These are phyloP conservation scores for Colletotrichum liriopes DNA, from an alignment of 2,329 filamentous ascomycete genomes.

Conservation along the genomic window DNA sequence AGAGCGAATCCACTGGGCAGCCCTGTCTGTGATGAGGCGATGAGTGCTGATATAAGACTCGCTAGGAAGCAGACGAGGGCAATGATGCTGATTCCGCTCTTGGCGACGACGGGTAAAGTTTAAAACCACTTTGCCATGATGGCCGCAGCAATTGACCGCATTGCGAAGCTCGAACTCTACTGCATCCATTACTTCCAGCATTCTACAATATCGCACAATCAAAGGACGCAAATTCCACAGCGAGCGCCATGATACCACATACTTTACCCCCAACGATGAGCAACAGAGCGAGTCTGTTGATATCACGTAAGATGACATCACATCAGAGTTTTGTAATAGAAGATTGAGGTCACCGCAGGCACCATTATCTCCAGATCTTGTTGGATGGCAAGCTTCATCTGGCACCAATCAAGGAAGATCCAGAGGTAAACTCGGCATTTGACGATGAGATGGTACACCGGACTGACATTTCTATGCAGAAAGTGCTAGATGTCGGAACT, in stretches of 20 bases:
- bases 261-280: constrained; percentile 39
- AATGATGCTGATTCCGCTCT: constrained; percentile 2
- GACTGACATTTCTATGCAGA: constrained; percentile 20
- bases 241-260: constrained; percentile 47
- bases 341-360: not conserved
- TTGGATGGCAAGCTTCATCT: constrained; percentile 46
- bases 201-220: constrained; percentile 49
- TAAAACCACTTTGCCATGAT: too few relatives aligned
- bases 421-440: not conserved
- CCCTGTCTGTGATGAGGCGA: not conserved
- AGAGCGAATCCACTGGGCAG: not conserved
- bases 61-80: not conserved
- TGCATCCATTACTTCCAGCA: constrained; percentile 49
- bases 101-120: constrained; percentile 6
- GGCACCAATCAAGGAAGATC: constrained; percentile 17
- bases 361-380: constrained; percentile 46
- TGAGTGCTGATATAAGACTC: not conserved
- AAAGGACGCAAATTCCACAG: constrained; percentile 50
- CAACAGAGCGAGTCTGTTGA: constrained; percentile 43
- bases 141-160: not conserved
- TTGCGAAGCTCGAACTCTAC: constrained; percentile 35
- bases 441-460: not conserved
- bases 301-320: constrained; percentile 42
- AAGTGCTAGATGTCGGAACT: constrained; percentile 44
- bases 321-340: not conserved